phyloP scores from a whole-genome alignment of 768 basidiomycete genomes.

The Cystofilobasidium macerans region DNA sequence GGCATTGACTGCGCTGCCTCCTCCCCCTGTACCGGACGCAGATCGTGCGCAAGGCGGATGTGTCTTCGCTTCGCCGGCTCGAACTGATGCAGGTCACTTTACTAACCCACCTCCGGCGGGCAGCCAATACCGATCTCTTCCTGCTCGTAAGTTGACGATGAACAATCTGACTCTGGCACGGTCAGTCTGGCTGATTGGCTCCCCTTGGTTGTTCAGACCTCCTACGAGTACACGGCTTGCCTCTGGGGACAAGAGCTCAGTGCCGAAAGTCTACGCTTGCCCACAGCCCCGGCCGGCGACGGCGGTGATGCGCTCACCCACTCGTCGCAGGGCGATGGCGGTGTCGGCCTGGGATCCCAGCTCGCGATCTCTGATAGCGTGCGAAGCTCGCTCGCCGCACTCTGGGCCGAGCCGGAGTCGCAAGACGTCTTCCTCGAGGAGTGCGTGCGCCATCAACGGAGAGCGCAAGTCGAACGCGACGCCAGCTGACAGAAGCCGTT shows the following conservation, averaged over 20 bases:
- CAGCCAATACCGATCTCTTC: neutral
- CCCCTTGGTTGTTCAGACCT: conserved; percentile 49
- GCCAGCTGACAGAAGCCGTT: neutral
- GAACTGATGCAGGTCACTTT: neutral
- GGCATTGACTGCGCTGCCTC: no score
- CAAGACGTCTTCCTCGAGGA: conserved; percentile 72
- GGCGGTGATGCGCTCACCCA: neutral
- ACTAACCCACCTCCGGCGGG: neutral
- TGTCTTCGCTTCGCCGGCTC: neutral
- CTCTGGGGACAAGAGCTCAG: conserved; percentile 75
- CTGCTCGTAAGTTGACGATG: neutral
- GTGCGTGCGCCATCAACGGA: conserved; percentile 39
- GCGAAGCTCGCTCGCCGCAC: conserved; percentile 38
- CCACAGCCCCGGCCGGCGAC: neutral
- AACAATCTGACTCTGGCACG: neutral
- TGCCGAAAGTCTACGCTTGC: conserved; percentile 9
- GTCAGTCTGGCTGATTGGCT: neutral
- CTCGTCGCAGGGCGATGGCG: conserved; percentile 5
- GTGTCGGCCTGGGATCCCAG: neutral
- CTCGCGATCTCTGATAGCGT: conserved; percentile 42
- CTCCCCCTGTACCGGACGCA: neutral
- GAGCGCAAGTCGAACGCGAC: no score
- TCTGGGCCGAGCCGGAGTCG: conserved; percentile 56
- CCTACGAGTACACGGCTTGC: conserved; percentile 66
- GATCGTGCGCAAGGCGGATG: conserved; percentile 3